A percentile compares a stretch with the other conserved stretches of the same genome.
These are phyloP conservation scores for Gracilaria gracilis DNA, from an alignment of 23 red algal genomes.

Conservation along the genomic window DNA sequence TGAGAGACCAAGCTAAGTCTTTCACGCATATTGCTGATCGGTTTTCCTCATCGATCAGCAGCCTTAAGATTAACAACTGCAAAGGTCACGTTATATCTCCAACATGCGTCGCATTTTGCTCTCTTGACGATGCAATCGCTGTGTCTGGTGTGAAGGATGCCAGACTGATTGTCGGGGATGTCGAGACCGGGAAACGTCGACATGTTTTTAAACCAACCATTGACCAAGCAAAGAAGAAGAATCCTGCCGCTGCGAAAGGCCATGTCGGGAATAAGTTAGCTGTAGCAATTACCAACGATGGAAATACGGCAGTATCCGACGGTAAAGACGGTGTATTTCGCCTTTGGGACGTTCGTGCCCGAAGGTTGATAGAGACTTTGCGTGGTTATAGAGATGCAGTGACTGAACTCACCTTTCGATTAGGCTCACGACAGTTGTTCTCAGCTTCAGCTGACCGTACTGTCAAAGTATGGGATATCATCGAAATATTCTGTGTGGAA, in stretches of 20 bases:
- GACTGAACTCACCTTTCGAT: constrained; percentile 55
- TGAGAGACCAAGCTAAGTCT: constrained; percentile 23
- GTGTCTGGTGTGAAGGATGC: constrained; percentile 80
- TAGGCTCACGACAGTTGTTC: constrained; percentile 63
- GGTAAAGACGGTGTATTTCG: constrained; percentile 68
- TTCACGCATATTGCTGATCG: constrained; percentile 47
- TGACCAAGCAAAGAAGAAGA: constrained; percentile 10
- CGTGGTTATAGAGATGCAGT: constrained; percentile 76
- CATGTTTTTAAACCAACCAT: constrained; percentile 30
- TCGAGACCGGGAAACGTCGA: constrained; percentile 60
- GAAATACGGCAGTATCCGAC: constrained; percentile 35
- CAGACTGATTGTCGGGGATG: constrained; percentile 70
- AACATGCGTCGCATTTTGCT: constrained; percentile 53
- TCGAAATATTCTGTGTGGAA: constrained; percentile 84
- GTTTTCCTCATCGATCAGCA: constrained; percentile 4
- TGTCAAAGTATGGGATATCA: constrained; percentile 84
- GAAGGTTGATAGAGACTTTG: constrained; percentile 33
- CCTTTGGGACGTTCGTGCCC: constrained; percentile 72
- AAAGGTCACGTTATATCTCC: constrained; percentile 57
- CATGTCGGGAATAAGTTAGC: constrained; percentile 59
- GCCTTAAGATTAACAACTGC: constrained; percentile 11
- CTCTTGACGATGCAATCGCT: constrained; percentile 32
- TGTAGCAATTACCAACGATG: constrained; percentile 73
- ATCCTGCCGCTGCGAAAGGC: constrained; percentile 46
- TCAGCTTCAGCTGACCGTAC: constrained; percentile 78